Evolutionary conservation across 1,139 yeast species (phyloP).

Genomic region (Candida tunisiensis): DNA sequence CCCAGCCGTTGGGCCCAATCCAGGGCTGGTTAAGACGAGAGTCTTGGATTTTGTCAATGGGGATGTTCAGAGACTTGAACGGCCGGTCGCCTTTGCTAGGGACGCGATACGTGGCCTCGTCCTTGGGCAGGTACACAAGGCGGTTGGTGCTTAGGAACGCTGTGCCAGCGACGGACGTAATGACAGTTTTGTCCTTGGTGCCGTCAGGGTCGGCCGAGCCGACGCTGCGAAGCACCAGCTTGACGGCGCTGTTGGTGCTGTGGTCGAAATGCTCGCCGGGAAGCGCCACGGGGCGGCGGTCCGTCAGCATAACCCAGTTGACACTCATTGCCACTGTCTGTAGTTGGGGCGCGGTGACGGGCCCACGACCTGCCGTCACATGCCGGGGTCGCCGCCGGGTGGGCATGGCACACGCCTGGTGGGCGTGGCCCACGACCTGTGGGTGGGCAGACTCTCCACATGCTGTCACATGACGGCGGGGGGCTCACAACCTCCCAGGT

Average conservation of each 20-base stretch:
- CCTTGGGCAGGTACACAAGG: conserved; percentile 5
- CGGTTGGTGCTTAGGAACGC: conserved; percentile 8
- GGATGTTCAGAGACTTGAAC: conserved; percentile 9
- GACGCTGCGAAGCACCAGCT: conserved; percentile 1
- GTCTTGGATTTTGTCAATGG: conserved; percentile 7
- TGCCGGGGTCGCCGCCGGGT: no score
- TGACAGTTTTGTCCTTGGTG: no score
- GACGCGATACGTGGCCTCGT: conserved; percentile 10
- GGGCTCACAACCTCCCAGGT: no score
- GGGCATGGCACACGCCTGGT: no score
- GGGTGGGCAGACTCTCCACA: no score
- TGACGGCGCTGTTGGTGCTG: not conserved
- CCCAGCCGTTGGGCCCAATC: conserved; percentile 21
- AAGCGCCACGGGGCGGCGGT: conserved; percentile 8
- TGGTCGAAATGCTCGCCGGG: conserved; percentile 8
- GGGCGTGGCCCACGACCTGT: no score
- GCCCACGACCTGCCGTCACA: no score
- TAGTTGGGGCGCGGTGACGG: no score
- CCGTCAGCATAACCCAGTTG: conserved; percentile 11
- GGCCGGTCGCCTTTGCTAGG: conserved; percentile 14
- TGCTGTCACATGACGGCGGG: no score
- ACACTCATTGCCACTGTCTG: conserved; percentile 10
- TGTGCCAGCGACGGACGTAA: conserved; percentile 2
- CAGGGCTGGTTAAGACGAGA: conserved; percentile 16
- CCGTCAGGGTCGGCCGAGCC: no score